Base-by-base conservation (phyloP, 2,329 filamentous ascomycete species). In the Aciculosporium take region DNA sequence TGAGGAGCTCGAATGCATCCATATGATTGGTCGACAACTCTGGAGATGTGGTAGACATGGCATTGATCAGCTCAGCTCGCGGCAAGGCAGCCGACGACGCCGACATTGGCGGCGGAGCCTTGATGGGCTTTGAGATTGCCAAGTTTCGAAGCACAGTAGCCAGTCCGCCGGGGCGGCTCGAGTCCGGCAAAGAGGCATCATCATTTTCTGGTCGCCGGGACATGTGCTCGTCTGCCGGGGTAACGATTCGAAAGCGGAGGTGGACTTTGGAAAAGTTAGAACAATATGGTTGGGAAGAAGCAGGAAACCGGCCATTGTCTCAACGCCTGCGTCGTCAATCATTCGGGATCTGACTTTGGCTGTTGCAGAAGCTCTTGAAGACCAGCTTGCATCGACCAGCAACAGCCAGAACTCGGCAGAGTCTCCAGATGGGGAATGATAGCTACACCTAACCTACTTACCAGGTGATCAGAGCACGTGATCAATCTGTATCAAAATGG, bases 121-220 rank as follows among this genome's bases (percentile, higher is more conserved):
- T 77, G 35, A 65, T 65, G 44, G 69, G 61, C 56, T 69, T 76
- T 44, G 66, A 66, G 51, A 67, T 68, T 37, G 76, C 71, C 51
- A 81, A 62, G 50, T 71, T 75, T 52, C 76, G 77, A 55, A 81
- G 75, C 46, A 81, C 75, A 50, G 73, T 72, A 51, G 73, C 74
- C 51, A 81, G 65, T 50, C 73, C 74, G 46, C 74, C 66, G 31
- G 66, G 58, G 53, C 61, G 67, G 60, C 66, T 72, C 43, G 70
- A 63, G 56, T 80, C 75, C 52, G 69, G 67, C 47, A 68, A 67
- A 45, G 67, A 64, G 49, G 63, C 56, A 53, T 68, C 69, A 65
- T 79, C 74, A 65, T 79, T 74, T 64, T 72, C 72, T 50, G 69
- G 62, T 53, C 68, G 67, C 46, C 72, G 71, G 62, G 75, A 69